Evolutionary conservation across 2,329 filamentous ascomycete species (phyloP).

Genomic region (Hypoxylon sp.): DNA sequence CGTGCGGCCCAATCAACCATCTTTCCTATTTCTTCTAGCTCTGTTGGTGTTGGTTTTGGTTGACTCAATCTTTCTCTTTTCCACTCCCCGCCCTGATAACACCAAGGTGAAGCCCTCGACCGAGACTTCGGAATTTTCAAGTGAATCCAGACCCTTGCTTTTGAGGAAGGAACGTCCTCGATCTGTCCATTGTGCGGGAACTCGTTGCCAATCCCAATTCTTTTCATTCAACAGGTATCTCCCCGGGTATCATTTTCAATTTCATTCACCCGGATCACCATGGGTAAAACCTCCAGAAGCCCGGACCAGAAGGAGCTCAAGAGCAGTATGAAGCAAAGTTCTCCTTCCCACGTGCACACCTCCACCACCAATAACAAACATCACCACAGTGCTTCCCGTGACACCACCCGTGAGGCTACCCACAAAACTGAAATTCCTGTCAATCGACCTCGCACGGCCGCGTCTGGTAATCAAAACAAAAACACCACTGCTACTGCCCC

Average conservation of each 20-base stretch:
- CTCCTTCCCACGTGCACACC: slow-evolving; percentile 9
- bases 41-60: slow-evolving; percentile 18
- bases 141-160: not conserved
- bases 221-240: not conserved
- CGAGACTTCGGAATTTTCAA: not conserved
- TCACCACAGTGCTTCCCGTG: not conserved
- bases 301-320: slow-evolving; percentile 18
- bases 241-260: not conserved
- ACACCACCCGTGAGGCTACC: not conserved
- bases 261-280: slow-evolving; percentile 13
- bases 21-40: not conserved
- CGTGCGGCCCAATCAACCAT: not conserved
- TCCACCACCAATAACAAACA: slow-evolving; percentile 2
- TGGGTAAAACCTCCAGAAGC: slow-evolving; percentile 15
- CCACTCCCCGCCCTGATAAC: slow-evolving; percentile 5
- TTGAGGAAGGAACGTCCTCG: slow-evolving; percentile 18
- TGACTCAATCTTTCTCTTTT: slow-evolving; percentile 8
- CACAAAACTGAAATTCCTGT: slow-evolving; percentile 21
- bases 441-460: not conserved
- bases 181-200: slow-evolving; percentile 5
- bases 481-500: not conserved
- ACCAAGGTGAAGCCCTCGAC: not conserved
- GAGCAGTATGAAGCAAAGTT: not conserved
- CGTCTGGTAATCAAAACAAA: slow-evolving; percentile 6
- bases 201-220: slow-evolving; percentile 11